Percentiles rank a stretch among this genome's conserved stretches.
Conservation (phyloP, 1,284 basidiomycete genomes). For the Bondarzewia mesenterica region DNA sequence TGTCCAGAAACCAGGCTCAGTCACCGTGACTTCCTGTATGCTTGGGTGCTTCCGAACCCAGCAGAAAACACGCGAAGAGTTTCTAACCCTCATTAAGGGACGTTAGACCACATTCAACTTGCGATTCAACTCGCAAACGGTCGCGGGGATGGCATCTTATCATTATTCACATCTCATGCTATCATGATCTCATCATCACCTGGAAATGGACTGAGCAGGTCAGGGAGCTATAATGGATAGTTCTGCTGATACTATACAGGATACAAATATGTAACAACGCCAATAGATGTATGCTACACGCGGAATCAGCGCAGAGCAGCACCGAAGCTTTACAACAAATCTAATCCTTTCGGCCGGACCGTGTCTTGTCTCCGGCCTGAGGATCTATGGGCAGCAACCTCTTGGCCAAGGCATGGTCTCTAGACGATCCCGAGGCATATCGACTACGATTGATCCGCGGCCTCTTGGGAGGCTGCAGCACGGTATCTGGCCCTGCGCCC, state of each 20-base stretch:
- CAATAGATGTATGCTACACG: background rate
- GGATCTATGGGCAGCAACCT: conserved; percentile 55
- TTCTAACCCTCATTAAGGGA: conserved; percentile 69
- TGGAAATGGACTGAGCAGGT: no score
- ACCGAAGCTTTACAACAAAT: conserved; percentile 4
- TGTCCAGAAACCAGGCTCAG: conserved; percentile 95
- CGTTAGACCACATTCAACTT: background rate
- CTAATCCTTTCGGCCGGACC: conserved; percentile 40
- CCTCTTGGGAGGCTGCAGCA: conserved; percentile 25
- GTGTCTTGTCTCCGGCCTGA: conserved; percentile 44
- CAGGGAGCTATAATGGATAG: no score
- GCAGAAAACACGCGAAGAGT: conserved; percentile 97
- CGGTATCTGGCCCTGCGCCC: conserved; percentile 10
- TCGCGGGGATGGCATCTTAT: no score
- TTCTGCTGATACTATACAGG: no score
- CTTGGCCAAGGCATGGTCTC: conserved; percentile 37
- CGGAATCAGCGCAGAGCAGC: background rate
- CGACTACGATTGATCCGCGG: conserved; percentile 34
- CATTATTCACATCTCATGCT: background rate
- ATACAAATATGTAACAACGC: background rate
- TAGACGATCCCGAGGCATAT: conserved; percentile 20
- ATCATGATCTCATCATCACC: background rate
- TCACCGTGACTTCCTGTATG: conserved; percentile 99
- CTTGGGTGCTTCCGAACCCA: conserved; percentile 94
- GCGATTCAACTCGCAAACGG: conserved; percentile 5